Conservation (phyloP, 306 rosid species). For the Rubus parviflorus region DNA sequence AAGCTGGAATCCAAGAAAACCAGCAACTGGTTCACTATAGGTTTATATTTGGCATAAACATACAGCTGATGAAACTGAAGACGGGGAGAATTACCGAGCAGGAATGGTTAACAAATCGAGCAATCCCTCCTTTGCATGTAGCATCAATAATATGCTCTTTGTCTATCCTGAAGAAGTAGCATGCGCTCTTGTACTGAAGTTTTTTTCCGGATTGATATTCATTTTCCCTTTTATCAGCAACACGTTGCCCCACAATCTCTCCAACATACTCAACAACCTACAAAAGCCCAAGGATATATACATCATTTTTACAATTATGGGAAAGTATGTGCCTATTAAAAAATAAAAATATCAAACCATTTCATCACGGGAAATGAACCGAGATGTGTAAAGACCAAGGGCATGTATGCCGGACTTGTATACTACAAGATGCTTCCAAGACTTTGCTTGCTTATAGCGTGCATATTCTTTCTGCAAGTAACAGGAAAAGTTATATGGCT, state of each 20-base stretch:
- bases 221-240: constrained; percentile 65
- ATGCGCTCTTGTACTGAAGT: constrained; percentile 70
- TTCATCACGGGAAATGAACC: constrained; percentile 59
- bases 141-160: constrained; percentile 74
- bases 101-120: constrained; percentile 77
- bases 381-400: constrained; percentile 77
- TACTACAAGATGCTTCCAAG: constrained; percentile 66
- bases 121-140: constrained; percentile 71
- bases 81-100: constrained; percentile 54
- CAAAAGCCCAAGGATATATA: constrained; percentile 18
- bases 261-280: constrained; percentile 80
- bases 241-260: constrained; percentile 65
- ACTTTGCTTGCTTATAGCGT: constrained; percentile 52
- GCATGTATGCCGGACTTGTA: constrained; percentile 78
- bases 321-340: background rate
- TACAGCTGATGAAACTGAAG: background rate
- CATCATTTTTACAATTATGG: constrained; percentile 8
- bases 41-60: background rate
- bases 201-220: constrained; percentile 66
- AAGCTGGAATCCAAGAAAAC: background rate
- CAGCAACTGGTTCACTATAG: constrained; percentile 1
- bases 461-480: constrained; percentile 60
- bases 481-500: constrained; percentile 6
- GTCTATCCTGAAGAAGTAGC: constrained; percentile 77
- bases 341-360: constrained; percentile 46